Percentiles rank a stretch among this genome's conserved stretches.
Evolutionary conservation across 257 asterid genomes (phyloP).

Genomic region (Penstemon davidsonii): DNA sequence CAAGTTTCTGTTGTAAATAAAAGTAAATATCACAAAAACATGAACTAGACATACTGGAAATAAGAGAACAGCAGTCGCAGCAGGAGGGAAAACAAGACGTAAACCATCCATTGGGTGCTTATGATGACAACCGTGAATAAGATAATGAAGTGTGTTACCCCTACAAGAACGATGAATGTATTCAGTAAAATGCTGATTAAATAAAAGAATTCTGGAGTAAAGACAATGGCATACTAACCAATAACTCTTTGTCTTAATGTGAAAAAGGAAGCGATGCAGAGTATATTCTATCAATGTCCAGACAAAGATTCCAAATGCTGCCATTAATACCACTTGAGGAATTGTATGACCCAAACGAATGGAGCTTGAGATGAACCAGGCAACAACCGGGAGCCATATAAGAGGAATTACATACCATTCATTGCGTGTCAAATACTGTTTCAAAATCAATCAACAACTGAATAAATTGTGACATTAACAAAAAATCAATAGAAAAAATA

Average conservation of each 20-base stretch:
- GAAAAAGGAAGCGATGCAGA: constrained; percentile 74
- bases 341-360: constrained; percentile 49
- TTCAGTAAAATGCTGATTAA: constrained; percentile 6
- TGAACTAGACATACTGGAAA: constrained; percentile 50
- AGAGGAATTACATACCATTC: constrained; percentile 89
- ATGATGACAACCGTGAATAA: constrained; percentile 88
- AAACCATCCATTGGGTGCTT: constrained; percentile 92
- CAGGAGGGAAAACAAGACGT: constrained; percentile 84
- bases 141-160: constrained; percentile 79
- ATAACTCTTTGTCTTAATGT: constrained; percentile 59
- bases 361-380: constrained; percentile 59
- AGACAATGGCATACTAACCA: constrained; percentile 40
- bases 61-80: constrained; percentile 63
- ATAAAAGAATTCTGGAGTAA: not conserved
- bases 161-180: constrained; percentile 37
- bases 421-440: constrained; percentile 73
- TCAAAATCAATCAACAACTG: constrained; percentile 19
- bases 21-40: not conserved
- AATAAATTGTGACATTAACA: not conserved
- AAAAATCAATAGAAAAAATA: not conserved
- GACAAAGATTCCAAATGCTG: constrained; percentile 47
- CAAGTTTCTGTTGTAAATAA: too few species aligned
- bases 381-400: constrained; percentile 82
- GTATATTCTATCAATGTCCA: constrained; percentile 83
- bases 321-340: constrained; percentile 43